These are phyloP conservation scores for Hanseniaspora gamundiae DNA, from an alignment of 1,139 yeast species.

Conservation along the genomic window DNA sequence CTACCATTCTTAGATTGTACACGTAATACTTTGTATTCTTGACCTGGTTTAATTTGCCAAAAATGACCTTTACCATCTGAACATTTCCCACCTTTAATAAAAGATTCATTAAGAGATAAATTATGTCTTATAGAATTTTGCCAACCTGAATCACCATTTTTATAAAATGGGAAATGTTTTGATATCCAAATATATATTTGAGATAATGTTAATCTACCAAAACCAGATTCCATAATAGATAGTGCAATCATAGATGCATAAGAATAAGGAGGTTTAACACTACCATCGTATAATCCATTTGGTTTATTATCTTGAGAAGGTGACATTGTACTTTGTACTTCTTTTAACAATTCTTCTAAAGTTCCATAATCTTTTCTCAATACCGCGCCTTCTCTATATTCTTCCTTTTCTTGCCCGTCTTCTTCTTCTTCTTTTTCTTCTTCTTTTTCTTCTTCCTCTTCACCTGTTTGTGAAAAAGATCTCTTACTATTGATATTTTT, in stretches of 20 bases:
- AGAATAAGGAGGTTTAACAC: slow-evolving; percentile 76
- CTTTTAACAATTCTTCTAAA: slow-evolving; percentile 7
- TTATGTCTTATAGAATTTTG: slow-evolving; percentile 81
- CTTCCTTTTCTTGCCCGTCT: no score
- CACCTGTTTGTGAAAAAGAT: no score
- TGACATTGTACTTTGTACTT: slow-evolving; percentile 12
- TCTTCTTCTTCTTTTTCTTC: no score
- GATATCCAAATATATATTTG: slow-evolving; percentile 93
- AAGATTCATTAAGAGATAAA: slow-evolving; percentile 74
- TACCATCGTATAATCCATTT: slow-evolving; percentile 14
- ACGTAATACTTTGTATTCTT: slow-evolving; percentile 70
- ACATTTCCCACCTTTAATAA: slow-evolving; percentile 81
- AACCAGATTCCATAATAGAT: slow-evolving; percentile 80
- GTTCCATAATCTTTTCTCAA: slow-evolving; percentile 6
- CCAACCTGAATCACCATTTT: slow-evolving; percentile 86
- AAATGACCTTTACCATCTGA: slow-evolving; percentile 95
- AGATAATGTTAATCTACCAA: slow-evolving; percentile 68
- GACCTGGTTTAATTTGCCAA: slow-evolving; percentile 83
- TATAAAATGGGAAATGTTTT: slow-evolving; percentile 72
- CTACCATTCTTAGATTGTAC: slow-evolving; percentile 38
- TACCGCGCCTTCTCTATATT: no score
- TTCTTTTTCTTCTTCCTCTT: no score
- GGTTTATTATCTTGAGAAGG: slow-evolving; percentile 31
- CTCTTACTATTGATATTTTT: no score
- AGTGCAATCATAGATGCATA: slow-evolving; percentile 91